Evolutionary conservation across 140 eudicot species (phyloP).

Genomic region (Ambrosia hybrid): DNA sequence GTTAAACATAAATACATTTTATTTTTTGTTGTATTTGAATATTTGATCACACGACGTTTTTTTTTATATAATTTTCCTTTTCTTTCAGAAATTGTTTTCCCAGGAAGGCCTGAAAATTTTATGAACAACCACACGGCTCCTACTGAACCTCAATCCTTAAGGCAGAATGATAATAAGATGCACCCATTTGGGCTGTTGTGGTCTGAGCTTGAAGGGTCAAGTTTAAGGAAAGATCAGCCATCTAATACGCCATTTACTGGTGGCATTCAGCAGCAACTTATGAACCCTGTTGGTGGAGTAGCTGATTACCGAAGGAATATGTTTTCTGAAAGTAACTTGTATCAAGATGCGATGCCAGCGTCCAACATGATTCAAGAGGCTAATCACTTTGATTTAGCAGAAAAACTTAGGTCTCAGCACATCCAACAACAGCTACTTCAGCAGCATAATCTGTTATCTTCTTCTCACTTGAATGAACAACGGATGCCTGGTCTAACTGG

Average conservation of each 20-base stretch:
- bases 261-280: conserved; percentile 47
- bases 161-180: conserved; percentile 55
- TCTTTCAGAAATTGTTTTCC: conserved; percentile 33
- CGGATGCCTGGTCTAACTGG: conserved; percentile 42
- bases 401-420: conserved; percentile 65
- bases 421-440: conserved; percentile 65
- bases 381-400: conserved; percentile 55
- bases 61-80: conserved; percentile 2
- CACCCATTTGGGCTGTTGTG: conserved; percentile 86
- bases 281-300: conserved; percentile 23
- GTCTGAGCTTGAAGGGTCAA: conserved; percentile 86
- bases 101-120: conserved; percentile 38
- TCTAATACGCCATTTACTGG: conserved; percentile 36
- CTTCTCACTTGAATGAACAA: conserved; percentile 53
- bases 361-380: conserved; percentile 49
- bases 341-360: conserved; percentile 50
- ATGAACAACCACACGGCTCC: conserved; percentile 36
- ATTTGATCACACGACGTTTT: not conserved
- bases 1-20: conserved; percentile 28
- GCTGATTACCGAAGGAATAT: conserved; percentile 36
- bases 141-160: conserved; percentile 29
- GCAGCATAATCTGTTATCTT: conserved; percentile 49
- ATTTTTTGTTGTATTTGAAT: not conserved
- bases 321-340: conserved; percentile 46
- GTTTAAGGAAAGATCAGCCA: conserved; percentile 51